Base-by-base conservation (phyloP, 768 basidiomycete genomes). In the Suillus sp. region DNA sequence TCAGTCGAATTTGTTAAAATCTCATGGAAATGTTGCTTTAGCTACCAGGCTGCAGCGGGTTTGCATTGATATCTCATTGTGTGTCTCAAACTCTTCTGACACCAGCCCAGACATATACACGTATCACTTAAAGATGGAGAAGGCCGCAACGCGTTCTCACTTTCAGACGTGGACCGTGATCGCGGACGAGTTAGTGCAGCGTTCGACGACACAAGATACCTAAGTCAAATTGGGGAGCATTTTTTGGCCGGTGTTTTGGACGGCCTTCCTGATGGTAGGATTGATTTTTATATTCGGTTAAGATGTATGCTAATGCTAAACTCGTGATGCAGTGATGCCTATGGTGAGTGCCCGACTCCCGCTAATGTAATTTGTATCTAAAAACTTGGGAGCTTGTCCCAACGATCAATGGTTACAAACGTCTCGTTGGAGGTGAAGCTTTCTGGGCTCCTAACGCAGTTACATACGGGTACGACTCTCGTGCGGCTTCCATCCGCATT, bases 11-110 rank as follows among this genome's bases (percentile, higher is more conserved):
- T 55, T 55, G 38, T 70, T 50, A 62, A 35, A 9, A 35, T 60
- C 37, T 53, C 30, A 60, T 45, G 58, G 40, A 66, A 16, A 64
- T 62, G 32, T 38, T 13, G 43, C 10, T 11, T 45, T 68, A 97
- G 92, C 85, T 98, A 66, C 96, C 97, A 40, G 97, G 97, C 3
- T 96, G 94, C 73, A 95, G 94, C 66, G 97, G 96, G 94, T 93
- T 50, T 66, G 82, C 69, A 35, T 40, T 38, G 25, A 10, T 14
- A 22, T 40, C 42, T 6, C 54, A 63, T 45, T 22, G 53, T n/a
- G 16, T 51, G 56, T 54, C 34, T 45, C 37, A 42, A 3, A 10
- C 8, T 37, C 6, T 48, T 13, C 27, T 64, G 35, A 65, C 48
- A 14, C 58, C 50, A 58, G 51, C 42, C 27, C 62, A 93, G 92